Percentiles rank a stretch among this genome's conserved stretches.
phyloP scores from a whole-genome alignment of 331 rosid genomes.

The Quercus lobata region DNA sequence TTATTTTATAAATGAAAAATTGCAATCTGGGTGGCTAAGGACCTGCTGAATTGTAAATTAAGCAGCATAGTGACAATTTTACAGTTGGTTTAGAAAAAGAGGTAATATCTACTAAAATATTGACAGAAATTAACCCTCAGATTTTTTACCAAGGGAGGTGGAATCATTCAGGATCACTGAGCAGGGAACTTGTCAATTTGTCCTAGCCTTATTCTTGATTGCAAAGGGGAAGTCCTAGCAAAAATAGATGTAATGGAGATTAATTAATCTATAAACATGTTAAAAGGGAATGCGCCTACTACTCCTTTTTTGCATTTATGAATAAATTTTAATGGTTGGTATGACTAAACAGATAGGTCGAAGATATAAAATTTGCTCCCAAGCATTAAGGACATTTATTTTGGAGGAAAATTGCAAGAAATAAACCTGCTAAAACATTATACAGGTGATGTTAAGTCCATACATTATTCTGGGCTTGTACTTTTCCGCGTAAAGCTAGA shows the following conservation, averaged over 20 bases:
- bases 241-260: neutral
- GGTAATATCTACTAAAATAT: neutral
- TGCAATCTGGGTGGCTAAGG: conserved; percentile 2
- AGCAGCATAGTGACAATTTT: neutral
- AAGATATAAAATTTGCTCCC: neutral
- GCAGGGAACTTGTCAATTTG: neutral
- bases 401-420: neutral
- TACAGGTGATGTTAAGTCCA: neutral
- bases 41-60: neutral
- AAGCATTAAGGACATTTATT: neutral
- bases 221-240: neutral
- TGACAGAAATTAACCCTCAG: neutral
- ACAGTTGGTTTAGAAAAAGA: neutral
- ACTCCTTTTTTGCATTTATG: neutral
- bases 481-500: neutral
- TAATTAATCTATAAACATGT: neutral
- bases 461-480: neutral
- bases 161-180: conserved; percentile 1
- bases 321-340: neutral
- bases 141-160: neutral
- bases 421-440: neutral
- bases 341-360: neutral
- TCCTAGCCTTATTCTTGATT: neutral
- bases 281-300: neutral
- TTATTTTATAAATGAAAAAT: neutral